These are phyloP conservation scores for Ophiostoma pallidulum DNA, from an alignment of 2,329 filamentous ascomycete genomes.

Conservation along the genomic window DNA sequence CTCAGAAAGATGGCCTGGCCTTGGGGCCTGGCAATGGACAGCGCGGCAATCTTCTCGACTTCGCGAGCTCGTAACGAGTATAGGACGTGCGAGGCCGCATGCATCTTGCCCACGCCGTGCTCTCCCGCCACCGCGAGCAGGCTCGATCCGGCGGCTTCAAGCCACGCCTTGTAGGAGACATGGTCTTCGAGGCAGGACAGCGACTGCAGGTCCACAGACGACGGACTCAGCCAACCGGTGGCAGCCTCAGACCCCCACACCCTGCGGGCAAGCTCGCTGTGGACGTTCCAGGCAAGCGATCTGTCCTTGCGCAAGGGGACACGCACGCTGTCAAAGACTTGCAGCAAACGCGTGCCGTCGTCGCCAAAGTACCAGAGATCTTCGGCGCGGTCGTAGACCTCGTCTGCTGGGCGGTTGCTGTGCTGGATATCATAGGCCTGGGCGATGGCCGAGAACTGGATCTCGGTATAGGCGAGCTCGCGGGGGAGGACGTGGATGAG, in stretches of 20 bases:
- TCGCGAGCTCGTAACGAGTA: neutral
- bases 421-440: neutral
- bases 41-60: neutral
- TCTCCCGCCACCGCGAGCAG: constrained; percentile 1
- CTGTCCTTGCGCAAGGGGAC: neutral
- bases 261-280: neutral
- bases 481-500: neutral
- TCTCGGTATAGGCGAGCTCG: neutral
- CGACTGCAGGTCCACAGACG: neutral
- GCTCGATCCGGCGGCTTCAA: neutral
- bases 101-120: constrained; percentile 1
- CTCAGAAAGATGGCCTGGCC: constrained; percentile 1
- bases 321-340: neutral
- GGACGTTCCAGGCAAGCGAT: neutral
- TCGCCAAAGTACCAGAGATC: constrained; percentile 6
- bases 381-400: neutral
- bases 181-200: constrained; percentile 3
- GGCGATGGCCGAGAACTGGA: neutral
- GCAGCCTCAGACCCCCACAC: neutral
- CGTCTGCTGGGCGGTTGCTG: neutral
- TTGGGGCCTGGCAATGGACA: neutral
- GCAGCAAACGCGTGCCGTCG: neutral
- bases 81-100: neutral
- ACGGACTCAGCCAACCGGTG: neutral
- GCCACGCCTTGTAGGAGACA: constrained; percentile 1